These are phyloP conservation scores for Leccinum variicolor DNA, from an alignment of 768 basidiomycete species.

Conservation along the genomic window DNA sequence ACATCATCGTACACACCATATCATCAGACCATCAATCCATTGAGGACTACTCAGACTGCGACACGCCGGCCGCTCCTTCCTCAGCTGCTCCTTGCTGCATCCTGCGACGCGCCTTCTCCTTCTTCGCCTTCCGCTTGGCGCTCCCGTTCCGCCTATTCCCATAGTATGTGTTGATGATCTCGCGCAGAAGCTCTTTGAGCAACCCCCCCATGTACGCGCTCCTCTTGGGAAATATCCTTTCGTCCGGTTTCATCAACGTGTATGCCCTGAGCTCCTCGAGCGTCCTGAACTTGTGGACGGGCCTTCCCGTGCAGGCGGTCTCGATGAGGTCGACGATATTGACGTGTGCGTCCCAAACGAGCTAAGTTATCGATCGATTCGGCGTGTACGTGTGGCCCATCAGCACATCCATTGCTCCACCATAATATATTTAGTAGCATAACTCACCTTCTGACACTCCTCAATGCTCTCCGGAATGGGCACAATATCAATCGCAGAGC, in stretches of 20 bases:
- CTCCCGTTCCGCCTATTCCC: constrained; percentile 19
- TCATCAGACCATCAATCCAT: neutral
- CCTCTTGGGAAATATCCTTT: constrained; percentile 27
- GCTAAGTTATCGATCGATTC: constrained; percentile 6
- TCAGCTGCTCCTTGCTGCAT: neutral
- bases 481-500: constrained; percentile 11
- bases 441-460: constrained; percentile 17
- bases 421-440: neutral
- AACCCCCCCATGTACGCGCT: constrained; percentile 28
- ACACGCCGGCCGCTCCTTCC: neutral
- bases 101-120: neutral
- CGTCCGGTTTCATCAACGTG: constrained; percentile 11
- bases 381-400: neutral
- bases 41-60: neutral
- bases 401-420: neutral
- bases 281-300: constrained; percentile 20
- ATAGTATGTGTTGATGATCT: constrained; percentile 18
- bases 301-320: constrained; percentile 2
- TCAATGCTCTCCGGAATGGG: constrained; percentile 13
- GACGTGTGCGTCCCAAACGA: constrained; percentile 23
- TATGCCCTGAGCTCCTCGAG: constrained; percentile 22
- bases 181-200: constrained; percentile 27
- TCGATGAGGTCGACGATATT: constrained; percentile 33
- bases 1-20: neutral
- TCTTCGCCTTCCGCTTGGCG: constrained; percentile 15